These are phyloP conservation scores for Euphrasia arctica DNA, from an alignment of 305 asterid genomes.

Conservation along the genomic window DNA sequence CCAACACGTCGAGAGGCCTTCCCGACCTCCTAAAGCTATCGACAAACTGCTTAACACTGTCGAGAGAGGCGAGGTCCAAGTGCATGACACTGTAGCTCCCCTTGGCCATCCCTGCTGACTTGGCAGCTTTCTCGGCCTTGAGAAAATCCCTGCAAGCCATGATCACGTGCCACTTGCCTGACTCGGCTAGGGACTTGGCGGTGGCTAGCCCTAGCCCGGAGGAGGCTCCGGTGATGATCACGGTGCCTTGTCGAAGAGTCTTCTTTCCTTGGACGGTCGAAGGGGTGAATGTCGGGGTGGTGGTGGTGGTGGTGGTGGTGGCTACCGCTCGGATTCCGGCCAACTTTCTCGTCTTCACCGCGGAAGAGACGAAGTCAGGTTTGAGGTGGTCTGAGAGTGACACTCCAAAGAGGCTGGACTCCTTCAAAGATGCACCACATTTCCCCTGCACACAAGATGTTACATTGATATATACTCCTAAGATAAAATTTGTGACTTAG, in stretches of 20 bases:
- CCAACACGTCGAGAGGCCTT: conserved; percentile 72
- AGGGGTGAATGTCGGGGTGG: conserved; percentile 49
- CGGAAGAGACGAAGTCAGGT: not conserved
- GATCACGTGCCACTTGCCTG: conserved; percentile 88
- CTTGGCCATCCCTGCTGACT: conserved; percentile 71
- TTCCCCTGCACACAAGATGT: not conserved
- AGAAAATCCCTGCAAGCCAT: conserved; percentile 96
- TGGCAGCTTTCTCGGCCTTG: conserved; percentile 83
- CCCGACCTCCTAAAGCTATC: conserved; percentile 64
- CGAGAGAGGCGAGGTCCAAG: conserved; percentile 81
- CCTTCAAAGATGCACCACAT: not conserved
- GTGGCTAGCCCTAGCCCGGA: conserved; percentile 91
- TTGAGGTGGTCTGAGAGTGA: not conserved
- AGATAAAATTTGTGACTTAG: not conserved
- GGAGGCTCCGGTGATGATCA: conserved; percentile 81
- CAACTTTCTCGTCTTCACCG: not conserved
- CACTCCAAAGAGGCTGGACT: not conserved
- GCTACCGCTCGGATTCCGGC: conserved; percentile 58
- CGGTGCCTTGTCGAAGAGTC: conserved; percentile 68
- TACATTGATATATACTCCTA: not conserved
- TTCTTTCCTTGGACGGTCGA: conserved; percentile 63
- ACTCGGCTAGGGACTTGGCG: conserved; percentile 77
- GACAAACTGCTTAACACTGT: conserved; percentile 85
- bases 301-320: conserved; percentile 37
- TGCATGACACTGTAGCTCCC: conserved; percentile 87